Base-by-base conservation (phyloP, 1,139 yeast genomes). In the Suhomyces guaymorum region DNA sequence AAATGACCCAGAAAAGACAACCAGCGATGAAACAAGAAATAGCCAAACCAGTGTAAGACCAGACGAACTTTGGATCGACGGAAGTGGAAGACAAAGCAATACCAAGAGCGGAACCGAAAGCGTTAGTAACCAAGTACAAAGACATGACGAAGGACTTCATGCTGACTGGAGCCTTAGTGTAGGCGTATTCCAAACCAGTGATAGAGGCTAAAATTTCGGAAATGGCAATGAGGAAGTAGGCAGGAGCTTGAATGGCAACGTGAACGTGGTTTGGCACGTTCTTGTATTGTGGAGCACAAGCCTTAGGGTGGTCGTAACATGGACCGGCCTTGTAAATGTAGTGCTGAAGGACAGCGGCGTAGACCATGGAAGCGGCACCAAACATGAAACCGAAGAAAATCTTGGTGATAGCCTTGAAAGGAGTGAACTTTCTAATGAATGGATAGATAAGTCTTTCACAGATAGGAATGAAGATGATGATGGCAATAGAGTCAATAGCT, bases 291-390 rank as follows among this genome's bases (percentile, higher is more conserved):
- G 57, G 55, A 22, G 46, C 53, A 56, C 71, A 63, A 20, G 45
- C 46, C 48, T 54, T 56, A 28, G 94, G 90, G 36, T 53, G 47
- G 42, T 80, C 76, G 49, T 80, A 87, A 73, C 95, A 87, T 40
- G 94, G 92, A 15, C 88, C 88, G 6, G 85, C 69, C 31, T 63
- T 56, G 65, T 88, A 88, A 44, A 89, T 80, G 54, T 67, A 69
- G 54, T 80, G 78, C 64, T 89, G 96, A 46, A 86, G 72, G 27
- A 85, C 80, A 11, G 95, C 92, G 37, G 95, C 94, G 54, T 83
- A 80, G 22, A 80, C 75, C 81, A 85, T 83, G 25, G 95, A 75
- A 26, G 73, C 52, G 5, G 89, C 61, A 35, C 82, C 89, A 39
- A 85, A 69, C 59, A 82, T 60, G 66, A 88, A 88, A 9, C 97